Base-by-base conservation (phyloP, 2,329 filamentous ascomycete genomes). In the Chaetoscypha palmicola region DNA sequence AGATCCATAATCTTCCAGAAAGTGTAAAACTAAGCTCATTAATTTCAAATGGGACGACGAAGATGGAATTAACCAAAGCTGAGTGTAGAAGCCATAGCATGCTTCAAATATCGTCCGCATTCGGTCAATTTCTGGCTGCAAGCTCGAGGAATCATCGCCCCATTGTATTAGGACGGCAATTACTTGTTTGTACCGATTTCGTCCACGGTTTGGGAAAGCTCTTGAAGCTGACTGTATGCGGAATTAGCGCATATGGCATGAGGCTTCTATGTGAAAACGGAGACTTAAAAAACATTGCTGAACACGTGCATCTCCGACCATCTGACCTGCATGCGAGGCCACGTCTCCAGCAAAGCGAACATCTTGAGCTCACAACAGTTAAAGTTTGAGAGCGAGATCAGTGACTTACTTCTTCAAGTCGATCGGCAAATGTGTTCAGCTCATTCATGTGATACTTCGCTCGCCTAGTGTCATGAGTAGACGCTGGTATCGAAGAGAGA, bases 21-120 rank as follows among this genome's bases (percentile, higher is more conserved):
- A 47, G 17, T 54, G 46, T 4, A 54, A 36, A 10, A 42, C 50
- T 40, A 50, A 46, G 11, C 42, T 32, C 54, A 57, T 57, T 5
- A 57, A 45, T 35, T 49, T 53, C 10, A 51, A 41, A 37, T 55
- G 51, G 16, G 53, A 47, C 31, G 52, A 51, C 12, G 46, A 45
- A 2, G 46, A 41, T 12, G 53, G 54, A 16, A 57, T 57, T n/a
- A 48, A 17, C 54, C 54, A 57, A 30, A 41, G 41, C 24, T 55
- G 42, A 21, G 53, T 55, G 3, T 44, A 33, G 35, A 57, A 57
- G 10, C 51, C 53, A 44, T 57, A 57, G 9, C 24, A 38, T 12
- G 45, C 32, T 23, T 45, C 42, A 19, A 57, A 53, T 17, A 55
- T 45, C 22, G 47, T 50, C 11, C 47, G 38, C 26, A 57, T 34